phyloP scores from a whole-genome alignment of 2,329 filamentous ascomycete species.

The Cladosporium sp. region DNA sequence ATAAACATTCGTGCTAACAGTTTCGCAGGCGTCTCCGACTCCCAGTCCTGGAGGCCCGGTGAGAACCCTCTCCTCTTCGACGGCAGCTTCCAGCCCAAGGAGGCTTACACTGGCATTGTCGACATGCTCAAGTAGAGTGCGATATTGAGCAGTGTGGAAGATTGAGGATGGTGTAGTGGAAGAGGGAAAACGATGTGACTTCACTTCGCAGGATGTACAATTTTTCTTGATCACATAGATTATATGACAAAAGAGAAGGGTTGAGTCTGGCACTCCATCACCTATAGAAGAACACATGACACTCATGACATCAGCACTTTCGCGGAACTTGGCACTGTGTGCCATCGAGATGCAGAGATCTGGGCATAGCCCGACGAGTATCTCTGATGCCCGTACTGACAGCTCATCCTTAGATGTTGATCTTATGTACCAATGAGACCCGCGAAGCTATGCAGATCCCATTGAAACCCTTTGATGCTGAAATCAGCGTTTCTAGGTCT shows the following conservation, averaged over 20 bases:
- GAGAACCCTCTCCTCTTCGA: conserved; percentile 42
- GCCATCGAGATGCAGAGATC: too few species aligned
- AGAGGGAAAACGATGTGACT: background rate
- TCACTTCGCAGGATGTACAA: background rate
- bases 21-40: conserved; percentile 5
- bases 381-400: too few species aligned
- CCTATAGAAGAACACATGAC: background rate
- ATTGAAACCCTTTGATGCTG: too few species aligned
- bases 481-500: too few species aligned
- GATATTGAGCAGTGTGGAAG: background rate
- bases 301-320: too few species aligned
- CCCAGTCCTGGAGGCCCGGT: conserved; percentile 39
- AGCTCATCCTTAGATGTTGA: too few species aligned
- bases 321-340: too few species aligned
- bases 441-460: too few species aligned
- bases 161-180: too few species aligned
- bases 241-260: background rate
- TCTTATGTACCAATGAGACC: too few species aligned
- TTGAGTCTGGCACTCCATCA: background rate
- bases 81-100: conserved; percentile 39
- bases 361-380: too few species aligned
- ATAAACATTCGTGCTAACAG: background rate
- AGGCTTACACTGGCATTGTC: conserved; percentile 33
- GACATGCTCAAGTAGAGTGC: background rate
- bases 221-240: background rate